Conservation (phyloP, 116 monocot genomes). For the Cymodocea nodosa region DNA sequence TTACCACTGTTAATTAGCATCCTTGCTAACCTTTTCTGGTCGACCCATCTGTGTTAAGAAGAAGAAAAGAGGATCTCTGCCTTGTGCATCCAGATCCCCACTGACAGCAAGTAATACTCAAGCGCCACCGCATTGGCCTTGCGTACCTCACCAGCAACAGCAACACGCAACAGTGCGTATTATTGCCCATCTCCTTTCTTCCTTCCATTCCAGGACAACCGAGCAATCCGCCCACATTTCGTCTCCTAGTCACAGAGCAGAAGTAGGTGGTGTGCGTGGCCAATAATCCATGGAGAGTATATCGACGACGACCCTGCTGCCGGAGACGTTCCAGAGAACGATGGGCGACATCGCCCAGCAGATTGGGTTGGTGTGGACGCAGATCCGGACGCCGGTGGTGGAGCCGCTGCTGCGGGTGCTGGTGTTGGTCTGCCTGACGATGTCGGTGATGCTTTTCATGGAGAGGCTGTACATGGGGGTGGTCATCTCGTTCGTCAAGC, state of each 20-base stretch:
- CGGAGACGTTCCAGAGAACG: constrained; percentile 13
- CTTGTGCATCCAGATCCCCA: no score
- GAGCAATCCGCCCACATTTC: not conserved
- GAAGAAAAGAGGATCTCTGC: no score
- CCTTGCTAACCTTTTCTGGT: no score
- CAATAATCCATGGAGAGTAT: constrained; percentile 7
- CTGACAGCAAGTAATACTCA: not conserved
- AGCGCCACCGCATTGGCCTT: not conserved
- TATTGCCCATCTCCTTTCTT: not conserved
- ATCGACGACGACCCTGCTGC: constrained; percentile 5
- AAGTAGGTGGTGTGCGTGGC: no score
- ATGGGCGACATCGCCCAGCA: constrained; percentile 37
- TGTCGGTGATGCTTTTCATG: constrained; percentile 67
- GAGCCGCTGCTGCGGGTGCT: constrained; percentile 43
- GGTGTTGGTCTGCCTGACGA: constrained; percentile 51
- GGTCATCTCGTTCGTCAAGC: constrained; percentile 33
- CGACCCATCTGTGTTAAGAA: no score
- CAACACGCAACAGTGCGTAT: no score
- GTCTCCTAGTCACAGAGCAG: no score
- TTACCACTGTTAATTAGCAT: no score
- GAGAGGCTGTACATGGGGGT: constrained; percentile 81
- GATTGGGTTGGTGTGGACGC: constrained; percentile 53
- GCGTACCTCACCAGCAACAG: no score
- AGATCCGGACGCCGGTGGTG: constrained; percentile 56
- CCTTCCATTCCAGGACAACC: not conserved